Conservation (phyloP, 495 filamentous ascomycete genomes). For the Neurospora africana region DNA sequence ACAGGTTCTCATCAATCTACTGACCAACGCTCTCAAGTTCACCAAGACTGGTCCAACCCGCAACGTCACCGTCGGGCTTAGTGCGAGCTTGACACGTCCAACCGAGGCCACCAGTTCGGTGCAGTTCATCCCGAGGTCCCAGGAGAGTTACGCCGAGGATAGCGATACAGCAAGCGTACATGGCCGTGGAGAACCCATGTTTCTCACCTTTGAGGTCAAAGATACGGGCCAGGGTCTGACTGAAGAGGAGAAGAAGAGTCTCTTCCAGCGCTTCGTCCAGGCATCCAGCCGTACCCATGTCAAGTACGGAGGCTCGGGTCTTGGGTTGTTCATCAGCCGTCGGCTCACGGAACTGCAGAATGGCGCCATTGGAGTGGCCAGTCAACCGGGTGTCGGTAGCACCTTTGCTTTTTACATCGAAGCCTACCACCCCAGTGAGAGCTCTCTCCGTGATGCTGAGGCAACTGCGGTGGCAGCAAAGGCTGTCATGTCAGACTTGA, state of each 20-base stretch:
- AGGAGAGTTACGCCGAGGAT: conserved; percentile 11
- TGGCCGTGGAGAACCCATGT: conserved; percentile 31
- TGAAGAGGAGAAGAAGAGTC: conserved; percentile 51
- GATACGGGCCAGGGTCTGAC: conserved; percentile 66
- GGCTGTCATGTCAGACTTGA: conserved; percentile 9
- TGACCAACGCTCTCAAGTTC: conserved; percentile 69
- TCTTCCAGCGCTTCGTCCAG: conserved; percentile 72
- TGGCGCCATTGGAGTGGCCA: conserved; percentile 64
- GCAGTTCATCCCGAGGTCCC: conserved; percentile 23
- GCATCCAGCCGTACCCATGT: conserved; percentile 62
- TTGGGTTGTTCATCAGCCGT: conserved; percentile 68
- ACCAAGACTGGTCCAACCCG: conserved; percentile 40
- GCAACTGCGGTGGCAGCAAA: conserved; percentile 7
- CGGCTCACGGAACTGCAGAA: conserved; percentile 65
- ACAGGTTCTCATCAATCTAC: conserved; percentile 63
- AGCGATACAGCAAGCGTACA: conserved; percentile 2
- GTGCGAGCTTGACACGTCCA: conserved; percentile 19
- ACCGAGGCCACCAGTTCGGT: conserved; percentile 23
- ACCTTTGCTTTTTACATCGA: conserved; percentile 74
- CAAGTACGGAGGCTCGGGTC: conserved; percentile 65
- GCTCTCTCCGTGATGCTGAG: conserved; percentile 22
- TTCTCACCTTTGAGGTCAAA: conserved; percentile 57
- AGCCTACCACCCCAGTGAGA: conserved; percentile 34
- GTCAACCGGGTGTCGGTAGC: conserved; percentile 55
- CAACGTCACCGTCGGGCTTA: conserved; percentile 26